Base-by-base conservation (phyloP, 78 protist species). In the Dictyostelium firmibasis region DNA sequence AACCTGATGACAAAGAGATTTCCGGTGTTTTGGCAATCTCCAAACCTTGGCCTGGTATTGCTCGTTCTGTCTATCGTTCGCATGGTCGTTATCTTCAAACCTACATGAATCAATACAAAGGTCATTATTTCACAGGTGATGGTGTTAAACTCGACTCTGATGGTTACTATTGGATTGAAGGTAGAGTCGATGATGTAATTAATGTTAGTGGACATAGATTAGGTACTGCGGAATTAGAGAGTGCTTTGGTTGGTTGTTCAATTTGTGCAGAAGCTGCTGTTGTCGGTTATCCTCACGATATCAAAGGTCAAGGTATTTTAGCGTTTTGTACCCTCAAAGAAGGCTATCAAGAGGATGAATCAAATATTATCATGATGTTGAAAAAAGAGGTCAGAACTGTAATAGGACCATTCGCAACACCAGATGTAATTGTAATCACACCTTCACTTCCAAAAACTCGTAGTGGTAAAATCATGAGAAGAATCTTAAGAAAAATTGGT, bases 121-220 rank as follows among this genome's bases (percentile, higher is more conserved):
- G 99, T 25, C 96, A 96, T 83, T 98, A 98, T 94, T 91, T 98
- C 81, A 98, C 99, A 1, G 99, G 99, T 29, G 99, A 98, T 86
- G 97, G 98, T 29, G 89, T 75, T 78, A 62, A 35, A 57, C 74
- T 98, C 1, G 99, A 98, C 72, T 3, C 69, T 44, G 99, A 98
- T 62, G 99, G 99, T 50, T 97, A 98, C 91, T 91, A 88, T 38
- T 96, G 98, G 98, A 83, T 98, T 86, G 96, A 96, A 16, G 99
- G 99, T n/a, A 83, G 99, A 25, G 98, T 98, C 1, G 99, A 99
- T 77, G 96, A 91, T 41, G 98, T 98, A 27, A 81, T 97, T 81
- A 98, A 97, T 89, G 99, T 98, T 62, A 85, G 98, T 1, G 99
- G 99, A 9, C 99, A 98, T 81, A 95, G 99, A 31, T 38, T 99